Conservation (phyloP, 306 rosid genomes). For the Geum urbanum region DNA sequence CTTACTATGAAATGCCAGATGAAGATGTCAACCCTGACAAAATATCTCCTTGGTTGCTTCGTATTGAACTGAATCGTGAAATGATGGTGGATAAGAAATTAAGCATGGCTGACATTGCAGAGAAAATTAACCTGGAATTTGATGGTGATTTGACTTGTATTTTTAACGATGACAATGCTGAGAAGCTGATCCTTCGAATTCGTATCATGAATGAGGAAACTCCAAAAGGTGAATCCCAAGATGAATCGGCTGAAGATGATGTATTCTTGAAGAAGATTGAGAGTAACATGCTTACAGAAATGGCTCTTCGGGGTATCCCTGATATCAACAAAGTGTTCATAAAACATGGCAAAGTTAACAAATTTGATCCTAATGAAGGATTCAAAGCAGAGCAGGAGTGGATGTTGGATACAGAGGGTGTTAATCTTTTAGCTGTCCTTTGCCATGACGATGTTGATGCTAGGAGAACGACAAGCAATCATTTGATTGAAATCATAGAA, state of each 20-base stretch:
- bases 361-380: conserved; percentile 77
- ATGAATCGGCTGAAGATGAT: conserved; percentile 97
- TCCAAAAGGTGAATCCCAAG: conserved; percentile 82
- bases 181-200: conserved; percentile 86
- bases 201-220: conserved; percentile 98
- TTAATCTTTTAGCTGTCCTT: conserved; percentile 89
- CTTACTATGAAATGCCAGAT: conserved; percentile 98
- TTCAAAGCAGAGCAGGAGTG: conserved; percentile 91
- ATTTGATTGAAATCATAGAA: conserved; percentile 93
- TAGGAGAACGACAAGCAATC: conserved; percentile 86
- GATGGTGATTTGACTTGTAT: conserved; percentile 93
- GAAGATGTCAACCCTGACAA: conserved; percentile 92
- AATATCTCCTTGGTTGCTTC: conserved; percentile 98
- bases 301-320: conserved; percentile 94
- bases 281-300: conserved; percentile 95
- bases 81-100: conserved; percentile 99
- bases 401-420: conserved; percentile 99
- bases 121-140: conserved; percentile 88
- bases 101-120: conserved; percentile 99
- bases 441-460: conserved; percentile 95
- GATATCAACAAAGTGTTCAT: conserved; percentile 93
- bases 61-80: conserved; percentile 93
- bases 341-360: conserved; percentile 72
- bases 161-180: conserved; percentile 96
- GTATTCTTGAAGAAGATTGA: conserved; percentile 92